Base-by-base conservation (phyloP, 1,284 basidiomycete species). In the Ustilago shanxiensis region DNA sequence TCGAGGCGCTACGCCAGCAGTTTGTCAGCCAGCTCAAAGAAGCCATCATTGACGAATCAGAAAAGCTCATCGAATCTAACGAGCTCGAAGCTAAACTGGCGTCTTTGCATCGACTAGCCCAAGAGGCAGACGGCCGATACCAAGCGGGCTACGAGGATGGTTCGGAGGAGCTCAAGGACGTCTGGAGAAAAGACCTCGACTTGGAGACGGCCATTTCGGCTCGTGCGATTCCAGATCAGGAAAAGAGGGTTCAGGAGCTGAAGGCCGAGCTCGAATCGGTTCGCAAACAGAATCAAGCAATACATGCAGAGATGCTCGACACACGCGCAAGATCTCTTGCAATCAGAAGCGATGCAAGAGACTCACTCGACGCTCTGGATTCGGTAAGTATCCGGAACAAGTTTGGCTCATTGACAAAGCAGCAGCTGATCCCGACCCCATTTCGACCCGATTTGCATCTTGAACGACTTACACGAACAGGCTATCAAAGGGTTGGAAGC, bases 111-210 rank as follows among this genome's bases (percentile, higher is more conserved):
- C 50, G 56, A 41, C 41, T 83, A n/a, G 61, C 74, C 1, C 65
- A 72, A 24, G 80, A 83, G 53, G 82, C 82, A 2, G 79, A 83
- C 31, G 61, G 71, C 31, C 66, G 82, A 13, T 72, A 74, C 16
- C 62, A 68, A 3, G 73, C 72, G 7, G 77, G 65, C 8, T 52
- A 71, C 16, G 13, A 47, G 2, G 61, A 66, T 0, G 66, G 64
- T 1, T 58, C 65, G 0, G 66, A 73, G 8, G 75, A 77, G 58
- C 55, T 77, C 24, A 82, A 74, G 28, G 82, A 83, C 28, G 76
- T 80, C 11, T 83, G 82, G 82, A 54, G 82, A 6, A 73, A 76
- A 16, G 74, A 83, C 14, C 49, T 83, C 13, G 77, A 81, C 33
- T 62, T 81, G 35, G 68, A 75, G 20, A 81, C 79, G 0, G 79